These are phyloP conservation scores for Lachancea fermentati DNA, from an alignment of 805 yeast genomes.

Conservation along the genomic window DNA sequence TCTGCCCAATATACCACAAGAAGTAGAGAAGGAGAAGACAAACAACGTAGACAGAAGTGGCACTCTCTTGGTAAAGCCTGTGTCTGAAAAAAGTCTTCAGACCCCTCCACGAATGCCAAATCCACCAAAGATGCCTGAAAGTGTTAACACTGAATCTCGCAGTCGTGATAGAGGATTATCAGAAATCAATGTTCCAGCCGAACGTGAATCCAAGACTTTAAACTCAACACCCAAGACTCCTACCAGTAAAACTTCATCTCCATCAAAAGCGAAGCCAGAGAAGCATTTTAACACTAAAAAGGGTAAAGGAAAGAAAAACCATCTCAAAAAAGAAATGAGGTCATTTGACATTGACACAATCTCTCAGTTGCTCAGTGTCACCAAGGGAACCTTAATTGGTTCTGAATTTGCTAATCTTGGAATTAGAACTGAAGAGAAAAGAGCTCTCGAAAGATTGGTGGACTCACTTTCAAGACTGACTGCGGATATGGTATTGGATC, in stretches of 20 bases:
- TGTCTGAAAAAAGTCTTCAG: not conserved
- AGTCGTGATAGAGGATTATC: not conserved
- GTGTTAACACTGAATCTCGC: not conserved
- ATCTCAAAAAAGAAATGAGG: constrained; percentile 12
- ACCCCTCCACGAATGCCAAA: constrained; percentile 8
- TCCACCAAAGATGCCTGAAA: constrained; percentile 1
- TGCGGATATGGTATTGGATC: constrained; percentile 86
- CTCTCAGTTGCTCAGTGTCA: constrained; percentile 34
- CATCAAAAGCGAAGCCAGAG: not conserved
- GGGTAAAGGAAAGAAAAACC: constrained; percentile 4
- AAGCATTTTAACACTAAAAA: not conserved
- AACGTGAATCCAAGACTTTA: not conserved
- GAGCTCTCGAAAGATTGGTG: constrained; percentile 75
- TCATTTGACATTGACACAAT: constrained; percentile 32
- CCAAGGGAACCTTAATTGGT: constrained; percentile 39
- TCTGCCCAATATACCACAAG: constrained; percentile 18
- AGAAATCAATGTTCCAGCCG: not conserved
- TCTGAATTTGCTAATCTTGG: constrained; percentile 69
- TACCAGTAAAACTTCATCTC: not conserved
- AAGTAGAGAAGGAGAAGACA: constrained; percentile 4
- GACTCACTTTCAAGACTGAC: constrained; percentile 82
- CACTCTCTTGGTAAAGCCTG: constrained; percentile 1
- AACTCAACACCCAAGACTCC: not conserved
- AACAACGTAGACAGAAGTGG: constrained; percentile 2
- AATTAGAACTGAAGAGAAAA: constrained; percentile 70